A percentile compares a stretch with the other conserved stretches of the same genome.
Evolutionary conservation across 2,329 filamentous ascomycete species (phyloP).

Genomic region (Stagonosporopsis vannaccii): DNA sequence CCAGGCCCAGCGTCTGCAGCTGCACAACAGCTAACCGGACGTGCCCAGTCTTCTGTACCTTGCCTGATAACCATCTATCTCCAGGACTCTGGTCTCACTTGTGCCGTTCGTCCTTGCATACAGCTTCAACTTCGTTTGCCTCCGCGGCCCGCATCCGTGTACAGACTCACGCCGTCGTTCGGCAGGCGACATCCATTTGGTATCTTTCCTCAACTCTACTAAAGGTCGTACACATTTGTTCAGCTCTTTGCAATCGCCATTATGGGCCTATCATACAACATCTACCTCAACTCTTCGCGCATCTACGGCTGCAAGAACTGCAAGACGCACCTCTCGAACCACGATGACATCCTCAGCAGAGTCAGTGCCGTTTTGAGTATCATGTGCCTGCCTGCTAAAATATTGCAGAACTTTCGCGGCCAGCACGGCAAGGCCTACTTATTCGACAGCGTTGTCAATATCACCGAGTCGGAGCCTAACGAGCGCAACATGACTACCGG

Average conservation of each 20-base stretch:
- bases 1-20: neutral
- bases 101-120: constrained; percentile 3
- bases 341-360: constrained; percentile 93
- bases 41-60: neutral
- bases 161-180: constrained; percentile 8
- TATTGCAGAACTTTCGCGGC: constrained; percentile 87
- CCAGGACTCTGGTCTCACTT: neutral
- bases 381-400: constrained; percentile 12
- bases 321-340: constrained; percentile 94
- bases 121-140: constrained; percentile 5
- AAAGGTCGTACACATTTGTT: neutral
- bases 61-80: neutral
- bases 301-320: constrained; percentile 93
- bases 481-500: constrained; percentile 99
- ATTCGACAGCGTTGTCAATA: constrained; percentile 93
- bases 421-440: constrained; percentile 98
- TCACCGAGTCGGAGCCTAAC: constrained; percentile 80
- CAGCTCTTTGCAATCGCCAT: neutral
- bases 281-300: constrained; percentile 83
- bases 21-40: neutral
- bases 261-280: constrained; percentile 92
- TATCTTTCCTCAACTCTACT: neutral
- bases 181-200: neutral
- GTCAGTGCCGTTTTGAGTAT: constrained; percentile 60
- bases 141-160: constrained; percentile 5